phyloP scores from a whole-genome alignment of 345 rosid genomes.

The Acer saccharum region DNA sequence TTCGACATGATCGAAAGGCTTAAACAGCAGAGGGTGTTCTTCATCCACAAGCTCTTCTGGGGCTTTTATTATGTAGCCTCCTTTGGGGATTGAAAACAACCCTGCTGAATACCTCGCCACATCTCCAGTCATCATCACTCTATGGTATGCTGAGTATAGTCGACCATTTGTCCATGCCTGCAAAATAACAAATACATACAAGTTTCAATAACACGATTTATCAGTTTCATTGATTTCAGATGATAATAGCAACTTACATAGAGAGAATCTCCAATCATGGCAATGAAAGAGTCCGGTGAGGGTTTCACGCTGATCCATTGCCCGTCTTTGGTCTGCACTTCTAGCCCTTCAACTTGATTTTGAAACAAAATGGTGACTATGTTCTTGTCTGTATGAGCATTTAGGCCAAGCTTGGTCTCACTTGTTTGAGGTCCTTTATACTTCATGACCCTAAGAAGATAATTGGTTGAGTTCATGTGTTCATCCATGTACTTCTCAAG shows the following conservation, averaged over 20 bases:
- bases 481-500: constrained; percentile 53
- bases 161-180: constrained; percentile 75
- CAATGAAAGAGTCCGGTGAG: constrained; percentile 50
- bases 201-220: too few relatives aligned
- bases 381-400: constrained; percentile 58
- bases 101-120: constrained; percentile 58
- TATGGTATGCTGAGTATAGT: constrained; percentile 58
- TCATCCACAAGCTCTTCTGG: constrained; percentile 61
- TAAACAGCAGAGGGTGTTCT: constrained; percentile 52
- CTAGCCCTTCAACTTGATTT: constrained; percentile 61
- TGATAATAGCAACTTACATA: constrained; percentile 27
- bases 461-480: constrained; percentile 55
- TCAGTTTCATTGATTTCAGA: not conserved
- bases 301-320: constrained; percentile 58
- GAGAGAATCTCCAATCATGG: constrained; percentile 62
- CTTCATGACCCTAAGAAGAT: constrained; percentile 58
- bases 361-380: constrained; percentile 61
- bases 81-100: constrained; percentile 58
- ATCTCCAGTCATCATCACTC: constrained; percentile 71
- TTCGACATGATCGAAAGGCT: constrained; percentile 57
- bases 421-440: constrained; percentile 54
- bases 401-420: constrained; percentile 49
- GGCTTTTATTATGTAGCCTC: constrained; percentile 40
- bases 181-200: not conserved
- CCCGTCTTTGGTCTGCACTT: constrained; percentile 48